Percentiles rank a stretch among this genome's conserved stretches.
Evolutionary conservation across 1,284 basidiomycete species (phyloP).

Genomic region (Leccinum pachyderme): DNA sequence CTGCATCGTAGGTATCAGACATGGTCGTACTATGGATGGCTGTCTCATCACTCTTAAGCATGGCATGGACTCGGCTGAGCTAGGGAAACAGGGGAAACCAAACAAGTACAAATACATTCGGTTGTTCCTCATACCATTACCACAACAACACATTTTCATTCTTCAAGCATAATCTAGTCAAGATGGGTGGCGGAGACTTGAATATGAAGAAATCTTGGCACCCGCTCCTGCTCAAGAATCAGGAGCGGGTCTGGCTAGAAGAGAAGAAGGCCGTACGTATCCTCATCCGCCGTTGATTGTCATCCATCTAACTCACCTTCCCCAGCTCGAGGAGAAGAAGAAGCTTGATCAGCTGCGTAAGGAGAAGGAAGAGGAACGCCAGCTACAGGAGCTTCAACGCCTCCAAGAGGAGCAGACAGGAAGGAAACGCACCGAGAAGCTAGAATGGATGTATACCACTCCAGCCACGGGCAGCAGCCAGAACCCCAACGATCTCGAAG

Average conservation of each 20-base stretch:
- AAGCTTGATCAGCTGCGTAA: conserved; percentile 94
- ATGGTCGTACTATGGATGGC: conserved; percentile 17
- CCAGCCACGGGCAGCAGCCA: conserved; percentile 82
- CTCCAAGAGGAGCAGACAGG: conserved; percentile 94
- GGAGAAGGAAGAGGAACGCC: conserved; percentile 96
- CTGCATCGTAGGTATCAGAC: conserved; percentile 23
- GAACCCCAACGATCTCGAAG: conserved; percentile 91
- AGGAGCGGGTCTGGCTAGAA: conserved; percentile 99
- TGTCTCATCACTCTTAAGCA: conserved; percentile 13
- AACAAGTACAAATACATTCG: conserved; percentile 25
- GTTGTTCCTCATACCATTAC: conserved; percentile 5
- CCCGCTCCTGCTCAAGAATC: conserved; percentile 95
- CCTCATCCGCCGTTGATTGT: not conserved
- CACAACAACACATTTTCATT: conserved; percentile 3
- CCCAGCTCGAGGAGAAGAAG: conserved; percentile 92
- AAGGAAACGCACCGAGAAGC: conserved; percentile 87
- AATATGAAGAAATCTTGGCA: conserved; percentile 99
- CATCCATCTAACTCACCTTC: conserved; percentile 13
- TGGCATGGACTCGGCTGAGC: not conserved
- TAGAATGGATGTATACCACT: conserved; percentile 99
- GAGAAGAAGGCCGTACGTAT: conserved; percentile 88
- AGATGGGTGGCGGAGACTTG: conserved; percentile 93
- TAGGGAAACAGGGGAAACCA: conserved; percentile 5
- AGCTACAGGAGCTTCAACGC: conserved; percentile 93
- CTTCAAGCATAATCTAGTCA: conserved; percentile 39